Evolutionary conservation across 305 asterid species (phyloP), one percentile per base, ranked within the genome.

Genomic region (Solanum chacoense): DNA sequence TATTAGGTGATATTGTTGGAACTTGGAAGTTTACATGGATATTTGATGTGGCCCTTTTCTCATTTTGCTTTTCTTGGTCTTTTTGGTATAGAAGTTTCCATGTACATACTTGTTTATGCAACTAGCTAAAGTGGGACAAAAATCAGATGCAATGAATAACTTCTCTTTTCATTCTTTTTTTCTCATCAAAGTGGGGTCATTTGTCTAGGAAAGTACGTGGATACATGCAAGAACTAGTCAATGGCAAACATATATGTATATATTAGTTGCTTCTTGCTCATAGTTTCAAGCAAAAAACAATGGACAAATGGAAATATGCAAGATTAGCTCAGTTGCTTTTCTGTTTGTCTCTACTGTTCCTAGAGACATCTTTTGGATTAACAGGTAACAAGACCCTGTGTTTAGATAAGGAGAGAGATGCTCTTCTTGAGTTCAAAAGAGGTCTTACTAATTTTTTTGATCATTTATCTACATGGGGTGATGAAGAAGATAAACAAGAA

Each of bases 371-470:
- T 50, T 83, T 50, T 10, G 87, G 72, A 83, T 83, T 31, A 50
- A 20, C 22, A 31, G 42, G 35, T 83, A 83, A 31, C 87, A 83
- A 50, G 28, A 86, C 67, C 71, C 38, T 50, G 36, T 90, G 92
- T 85, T 11, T 45, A 10, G 87, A 80, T 26, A 86, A 50, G 29
- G 91, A 91, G 76, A 87, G 90, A 80, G 55, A 81, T 14, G 93
- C 90, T 16, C 94, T 92, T 77, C 90, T 92, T 9, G 69, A 73
- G 31, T 86, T 92, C 81, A 91, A 89, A 83, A 7, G 85, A 84
- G 89, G 86, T 73, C 87, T 92, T 50, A 14, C n/a, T 2, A 90
- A 90, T 73, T 78, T 76, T 36, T 67, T 63, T 45, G 90, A 40
- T 11, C 4, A 42, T 69, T 88, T 91, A 71, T 74, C 89, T 12